phyloP scores from a whole-genome alignment of 1,139 yeast genomes.

The Spencermartinsiella ligniputridi region DNA sequence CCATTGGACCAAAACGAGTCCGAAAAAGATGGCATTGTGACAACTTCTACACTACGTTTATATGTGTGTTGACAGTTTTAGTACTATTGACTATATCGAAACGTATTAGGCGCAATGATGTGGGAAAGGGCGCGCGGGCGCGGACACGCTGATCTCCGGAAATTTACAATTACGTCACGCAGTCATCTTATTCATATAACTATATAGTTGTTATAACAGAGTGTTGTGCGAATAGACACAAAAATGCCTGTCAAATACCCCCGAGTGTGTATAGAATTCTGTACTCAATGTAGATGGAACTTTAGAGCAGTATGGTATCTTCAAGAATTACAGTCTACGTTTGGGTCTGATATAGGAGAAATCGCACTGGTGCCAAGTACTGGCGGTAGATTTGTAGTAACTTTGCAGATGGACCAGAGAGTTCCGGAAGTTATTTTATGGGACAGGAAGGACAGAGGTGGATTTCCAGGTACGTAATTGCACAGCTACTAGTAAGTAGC shows the following conservation, averaged over 20 bases:
- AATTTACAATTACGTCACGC: too few relatives aligned
- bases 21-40: conserved; percentile 54
- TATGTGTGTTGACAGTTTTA: not conserved
- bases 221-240: too few relatives aligned
- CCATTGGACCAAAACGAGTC: conserved; percentile 78
- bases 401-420: conserved; percentile 18
- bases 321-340: conserved; percentile 60
- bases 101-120: too few relatives aligned
- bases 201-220: too few relatives aligned
- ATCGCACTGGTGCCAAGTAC: conserved; percentile 49
- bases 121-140: too few relatives aligned
- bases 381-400: conserved; percentile 51
- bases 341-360: conserved; percentile 49
- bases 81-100: too few relatives aligned
- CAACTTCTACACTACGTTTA: too few relatives aligned
- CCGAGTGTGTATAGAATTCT: conserved; percentile 49
- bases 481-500: not conserved
- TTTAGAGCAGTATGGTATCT: conserved; percentile 64
- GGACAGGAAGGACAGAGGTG: conserved; percentile 52
- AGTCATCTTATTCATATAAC: too few relatives aligned
- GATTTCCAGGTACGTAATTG: conserved; percentile 45
- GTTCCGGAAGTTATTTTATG: conserved; percentile 37
- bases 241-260: conserved; percentile 33
- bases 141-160: too few relatives aligned
- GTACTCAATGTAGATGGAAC: conserved; percentile 63